Percentiles rank a stretch among this genome's conserved stretches.
Evolutionary conservation across 768 basidiomycete genomes (phyloP).

Genomic region (Clathrus columnatus): DNA sequence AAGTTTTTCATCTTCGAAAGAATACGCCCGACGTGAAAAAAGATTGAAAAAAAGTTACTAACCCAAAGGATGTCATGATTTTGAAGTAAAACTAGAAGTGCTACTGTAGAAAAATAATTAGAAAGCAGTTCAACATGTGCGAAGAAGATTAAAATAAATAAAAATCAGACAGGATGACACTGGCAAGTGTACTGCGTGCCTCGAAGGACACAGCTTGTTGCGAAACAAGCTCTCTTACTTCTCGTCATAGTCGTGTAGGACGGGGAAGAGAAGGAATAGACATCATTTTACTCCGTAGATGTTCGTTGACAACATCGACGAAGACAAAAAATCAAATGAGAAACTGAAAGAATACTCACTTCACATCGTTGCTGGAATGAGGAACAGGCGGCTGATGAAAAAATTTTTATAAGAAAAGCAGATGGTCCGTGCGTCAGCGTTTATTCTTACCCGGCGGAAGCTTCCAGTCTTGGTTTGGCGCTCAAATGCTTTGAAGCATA

Average conservation of each 20-base stretch:
- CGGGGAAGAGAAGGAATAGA: constrained; percentile 88
- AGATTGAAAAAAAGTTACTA: constrained; percentile 10
- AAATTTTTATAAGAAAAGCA: neutral
- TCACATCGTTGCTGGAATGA: neutral
- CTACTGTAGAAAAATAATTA: constrained; percentile 11
- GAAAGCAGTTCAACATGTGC: constrained; percentile 10
- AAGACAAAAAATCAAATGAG: neutral
- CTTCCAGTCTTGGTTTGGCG: neutral
- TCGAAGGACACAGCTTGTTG: constrained; percentile 58
- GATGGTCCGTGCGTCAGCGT: neutral
- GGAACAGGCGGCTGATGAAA: neutral
- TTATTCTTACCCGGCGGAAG: neutral
- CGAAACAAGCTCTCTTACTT: constrained; percentile 61
- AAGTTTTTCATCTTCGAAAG: constrained; percentile 41
- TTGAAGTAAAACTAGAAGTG: constrained; percentile 4
- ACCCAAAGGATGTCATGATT: neutral
- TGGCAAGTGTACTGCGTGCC: constrained; percentile 76
- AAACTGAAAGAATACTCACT: neutral
- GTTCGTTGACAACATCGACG: neutral
- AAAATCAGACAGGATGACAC: constrained; percentile 75
- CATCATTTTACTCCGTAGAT: constrained; percentile 34
- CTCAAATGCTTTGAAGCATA: no score
- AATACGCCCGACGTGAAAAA: constrained; percentile 15
- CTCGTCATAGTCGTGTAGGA: constrained; percentile 87
- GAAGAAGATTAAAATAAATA: constrained; percentile 3